A percentile compares a stretch with the other conserved stretches of the same genome.
These are phyloP conservation scores for Periconia sp. DNA, from an alignment of 2,329 filamentous ascomycete genomes.

Conservation along the genomic window DNA sequence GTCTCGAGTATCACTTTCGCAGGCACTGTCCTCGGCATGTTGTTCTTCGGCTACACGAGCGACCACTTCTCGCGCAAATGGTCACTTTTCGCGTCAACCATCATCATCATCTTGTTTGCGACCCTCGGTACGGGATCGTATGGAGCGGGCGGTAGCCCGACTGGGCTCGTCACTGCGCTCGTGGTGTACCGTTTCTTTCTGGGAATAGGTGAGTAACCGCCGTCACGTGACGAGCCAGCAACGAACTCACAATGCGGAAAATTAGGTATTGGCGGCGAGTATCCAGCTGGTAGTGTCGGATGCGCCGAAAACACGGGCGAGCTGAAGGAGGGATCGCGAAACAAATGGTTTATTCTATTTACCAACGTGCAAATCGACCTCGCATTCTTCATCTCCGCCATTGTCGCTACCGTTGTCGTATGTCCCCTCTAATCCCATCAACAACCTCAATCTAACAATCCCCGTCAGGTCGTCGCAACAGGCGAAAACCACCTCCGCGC, in stretches of 20 bases:
- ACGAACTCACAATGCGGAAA: constrained; percentile 7
- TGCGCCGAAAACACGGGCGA: constrained; percentile 83
- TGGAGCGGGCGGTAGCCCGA: constrained; percentile 65
- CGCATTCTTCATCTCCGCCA: constrained; percentile 78
- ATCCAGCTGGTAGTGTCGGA: constrained; percentile 80
- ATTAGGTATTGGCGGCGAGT: constrained; percentile 77
- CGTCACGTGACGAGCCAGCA: background rate
- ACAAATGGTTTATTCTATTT: constrained; percentile 80
- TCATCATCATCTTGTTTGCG: constrained; percentile 84
- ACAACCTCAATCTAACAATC: constrained; percentile 44
- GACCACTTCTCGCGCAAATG: constrained; percentile 86
- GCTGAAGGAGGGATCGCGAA: constrained; percentile 76
- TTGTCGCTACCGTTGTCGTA: constrained; percentile 71
- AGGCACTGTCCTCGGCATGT: constrained; percentile 80
- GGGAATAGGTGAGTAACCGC: constrained; percentile 44
- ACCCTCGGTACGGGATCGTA: constrained; percentile 78
- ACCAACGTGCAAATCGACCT: constrained; percentile 86
- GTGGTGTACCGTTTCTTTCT: constrained; percentile 85
- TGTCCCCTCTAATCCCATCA: constrained; percentile 67
- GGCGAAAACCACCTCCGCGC: constrained; percentile 66
- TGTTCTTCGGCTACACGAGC: constrained; percentile 77
- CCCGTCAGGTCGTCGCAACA: constrained; percentile 50
- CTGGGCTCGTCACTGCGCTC: constrained; percentile 75
- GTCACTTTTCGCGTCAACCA: constrained; percentile 76
- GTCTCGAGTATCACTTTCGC: constrained; percentile 83